A percentile compares a stretch with the other conserved stretches of the same genome.
These are phyloP conservation scores for Wickerhamiella australiensis DNA, from an alignment of 805 yeast genomes.

Conservation along the genomic window DNA sequence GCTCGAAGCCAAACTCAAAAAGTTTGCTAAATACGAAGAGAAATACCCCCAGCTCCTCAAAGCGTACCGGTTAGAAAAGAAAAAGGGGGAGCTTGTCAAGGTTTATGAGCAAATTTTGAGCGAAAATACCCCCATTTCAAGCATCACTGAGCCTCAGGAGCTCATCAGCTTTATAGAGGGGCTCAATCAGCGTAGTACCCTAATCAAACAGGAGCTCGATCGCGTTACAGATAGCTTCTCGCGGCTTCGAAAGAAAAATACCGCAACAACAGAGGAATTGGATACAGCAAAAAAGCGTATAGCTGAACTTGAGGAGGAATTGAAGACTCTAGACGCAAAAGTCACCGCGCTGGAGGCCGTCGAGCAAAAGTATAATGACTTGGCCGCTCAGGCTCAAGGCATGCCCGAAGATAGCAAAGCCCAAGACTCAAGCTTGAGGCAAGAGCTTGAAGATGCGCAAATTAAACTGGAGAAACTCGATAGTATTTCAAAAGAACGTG, in stretches of 20 bases:
- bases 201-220: constrained; percentile 57
- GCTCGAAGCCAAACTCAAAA: constrained; percentile 20
- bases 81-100: constrained; percentile 45
- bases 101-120: constrained; percentile 55
- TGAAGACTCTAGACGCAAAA: constrained; percentile 12
- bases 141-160: constrained; percentile 58
- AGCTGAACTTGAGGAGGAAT: constrained; percentile 9
- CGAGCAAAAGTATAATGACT: not conserved
- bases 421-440: constrained; percentile 12
- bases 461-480: constrained; percentile 17
- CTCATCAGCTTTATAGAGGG: constrained; percentile 60
- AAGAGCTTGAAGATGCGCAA: constrained; percentile 19
- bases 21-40: constrained; percentile 53
- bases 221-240: constrained; percentile 27
- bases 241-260: constrained; percentile 15
- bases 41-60: constrained; percentile 73
- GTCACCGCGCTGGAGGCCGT: constrained; percentile 13
- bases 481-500: constrained; percentile 13
- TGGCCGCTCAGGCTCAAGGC: not conserved
- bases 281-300: constrained; percentile 11
- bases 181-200: constrained; percentile 43
- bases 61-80: constrained; percentile 75
- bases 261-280: not conserved
- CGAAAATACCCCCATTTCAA: constrained; percentile 71
- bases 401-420: constrained; percentile 13